phyloP scores from a whole-genome alignment of 768 basidiomycete species.

The Suillus decipiens region DNA sequence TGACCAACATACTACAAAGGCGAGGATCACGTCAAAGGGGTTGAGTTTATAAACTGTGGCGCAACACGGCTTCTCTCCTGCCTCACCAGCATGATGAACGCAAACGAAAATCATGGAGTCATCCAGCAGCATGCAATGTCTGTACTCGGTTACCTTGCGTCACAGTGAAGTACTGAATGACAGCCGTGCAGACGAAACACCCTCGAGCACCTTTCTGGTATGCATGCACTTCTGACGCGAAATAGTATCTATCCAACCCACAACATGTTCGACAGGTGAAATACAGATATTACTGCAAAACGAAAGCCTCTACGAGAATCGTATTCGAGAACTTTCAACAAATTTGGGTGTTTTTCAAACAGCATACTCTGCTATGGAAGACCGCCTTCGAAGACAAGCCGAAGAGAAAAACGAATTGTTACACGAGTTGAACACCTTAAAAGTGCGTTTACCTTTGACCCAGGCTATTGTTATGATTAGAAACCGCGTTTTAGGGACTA shows the following conservation, averaged over 20 bases:
- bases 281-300: conserved; percentile 28
- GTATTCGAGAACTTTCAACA: conserved; percentile 27
- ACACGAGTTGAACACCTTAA: conserved; percentile 30
- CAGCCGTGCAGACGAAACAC: conserved; percentile 2
- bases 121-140: conserved; percentile 3
- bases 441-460: conserved; percentile 19
- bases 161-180: background rate
- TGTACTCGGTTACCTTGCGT: background rate
- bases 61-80: background rate
- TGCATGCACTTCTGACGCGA: conserved; percentile 6
- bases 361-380: conserved; percentile 28
- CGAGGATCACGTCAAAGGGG: conserved; percentile 9
- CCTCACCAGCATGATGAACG: conserved; percentile 4
- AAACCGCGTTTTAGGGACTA: conserved; percentile 21
- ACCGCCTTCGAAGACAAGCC: conserved; percentile 19
- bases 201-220: conserved; percentile 8
- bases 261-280: conserved; percentile 25
- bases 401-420: conserved; percentile 17
- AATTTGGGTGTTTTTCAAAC: conserved; percentile 26
- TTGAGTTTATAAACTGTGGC: conserved; percentile 9
- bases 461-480: conserved; percentile 5
- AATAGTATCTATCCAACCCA: background rate
- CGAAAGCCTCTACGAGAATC: conserved; percentile 23
- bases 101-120: conserved; percentile 3
- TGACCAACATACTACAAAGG: conserved; percentile 4